Evolutionary conservation across 306 rosid genomes (phyloP), one percentile per base, ranked within the genome.

Genomic region (Arachis hypogaea): DNA sequence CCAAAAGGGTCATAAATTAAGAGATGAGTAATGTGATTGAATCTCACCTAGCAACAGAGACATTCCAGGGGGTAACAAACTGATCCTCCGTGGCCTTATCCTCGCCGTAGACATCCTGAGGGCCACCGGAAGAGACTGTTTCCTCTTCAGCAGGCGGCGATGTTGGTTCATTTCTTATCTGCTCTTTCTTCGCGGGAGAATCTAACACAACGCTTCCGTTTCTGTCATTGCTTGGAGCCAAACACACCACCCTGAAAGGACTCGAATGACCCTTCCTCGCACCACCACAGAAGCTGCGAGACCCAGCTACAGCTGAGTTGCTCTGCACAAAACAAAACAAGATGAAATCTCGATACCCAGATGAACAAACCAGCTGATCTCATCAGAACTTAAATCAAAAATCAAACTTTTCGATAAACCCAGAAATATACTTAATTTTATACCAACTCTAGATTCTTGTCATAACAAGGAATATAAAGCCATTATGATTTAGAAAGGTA

Each of bases 11-110:
- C 38, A 51, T 22, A 33, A 22, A 1, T 18, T 7, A 30, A 30
- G 40, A 61, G 75, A 72, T 72, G 40, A 69, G 5, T 54, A 9
- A 78, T 29, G 65, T 81, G 28, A n/a, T 6, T 33, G 38, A 51
- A 2, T 5, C 58, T 52, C 72, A 95, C 99, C 99, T 95, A 12
- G 99, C 96, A 71, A 95, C 92, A 36, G 98, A 90, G 49, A 85
- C 79, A 82, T 76, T 86, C 99, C 99, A 92, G 8, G 99, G 99
- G 8, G 99, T 95, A 68, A 95, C 90, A 69, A 67, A 71, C 43
- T 92, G 98, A 60, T 95, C 99, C 76, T 90, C 96, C 51, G 93
- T 86, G 59, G 97, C 97, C 67, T 28, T 78, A 85, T 95, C 99
- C 77, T 91, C 96, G 16, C 86, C 94, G 40, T 89, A 89, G 8